Base-by-base conservation (phyloP, 2,329 filamentous ascomycete species). In the Arthrinium puccinioides region DNA sequence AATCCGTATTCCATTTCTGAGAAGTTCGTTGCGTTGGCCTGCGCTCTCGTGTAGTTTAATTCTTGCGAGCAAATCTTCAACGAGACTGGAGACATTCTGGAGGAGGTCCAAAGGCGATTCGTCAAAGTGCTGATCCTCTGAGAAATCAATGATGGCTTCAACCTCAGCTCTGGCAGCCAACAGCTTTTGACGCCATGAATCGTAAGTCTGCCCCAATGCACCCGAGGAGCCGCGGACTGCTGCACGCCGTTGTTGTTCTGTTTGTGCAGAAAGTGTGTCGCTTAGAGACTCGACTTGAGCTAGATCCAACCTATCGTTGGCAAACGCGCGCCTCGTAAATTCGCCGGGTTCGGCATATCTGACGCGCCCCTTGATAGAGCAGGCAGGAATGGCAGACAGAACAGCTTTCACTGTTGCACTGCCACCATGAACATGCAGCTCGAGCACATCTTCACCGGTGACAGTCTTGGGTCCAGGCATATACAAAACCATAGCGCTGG, bases 51-150 rank as follows among this genome's bases (percentile, higher is more conserved):
- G 86, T 21, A 77, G 59, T 11, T 67, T 64, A 41, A 97, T 80
- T 39, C 80, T 71, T 21, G 57, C 54, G 38, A 79, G 65, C 39
- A 97, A 74, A 1, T 53, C 57, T 2, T 59, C 54, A 3, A 94
- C 75, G 52, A 88, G 79, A 1, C 47, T 48, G 2, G 78, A 73
- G 21, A 96, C 85, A 33, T 80, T 87, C 1, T 55, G 58, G 30
- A 94, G 71, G 16, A 97, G 69, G 38, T 84, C 74, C 0, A 71
- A 64, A 1, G 87, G 84, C 3, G 86, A 82, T 60, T 95, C 88
- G 49, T 97, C 89, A 53, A 98, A 94, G 63, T 97, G 86, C 61
- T 98, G 90, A 53, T 97, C 92, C 58, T 98, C 92, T 1, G 87
- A 84, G 57, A 98, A 98, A 61, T 98, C 92, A 44, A 98, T 97